These are phyloP conservation scores for Malus hybrid DNA, from an alignment of 331 rosid species.

Conservation along the genomic window DNA sequence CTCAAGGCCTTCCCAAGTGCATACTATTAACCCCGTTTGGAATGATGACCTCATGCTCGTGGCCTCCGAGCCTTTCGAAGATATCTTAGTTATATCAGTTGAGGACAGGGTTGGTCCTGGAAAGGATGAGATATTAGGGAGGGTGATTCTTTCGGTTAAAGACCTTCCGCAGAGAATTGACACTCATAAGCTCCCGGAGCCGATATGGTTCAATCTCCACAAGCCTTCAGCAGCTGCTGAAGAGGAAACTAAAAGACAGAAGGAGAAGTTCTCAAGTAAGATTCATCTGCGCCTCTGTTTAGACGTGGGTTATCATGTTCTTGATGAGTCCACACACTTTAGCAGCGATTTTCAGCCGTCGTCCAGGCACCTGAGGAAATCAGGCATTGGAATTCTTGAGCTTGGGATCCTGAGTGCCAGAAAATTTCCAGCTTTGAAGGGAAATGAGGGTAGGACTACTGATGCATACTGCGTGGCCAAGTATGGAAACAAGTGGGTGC, in stretches of 20 bases:
- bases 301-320: slow-evolving; percentile 84
- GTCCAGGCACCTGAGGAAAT: slow-evolving; percentile 52
- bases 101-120: slow-evolving; percentile 56
- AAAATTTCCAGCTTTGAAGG: slow-evolving; percentile 79
- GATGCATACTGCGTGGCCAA: slow-evolving; percentile 95
- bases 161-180: slow-evolving; percentile 45
- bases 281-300: slow-evolving; percentile 61
- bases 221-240: slow-evolving; percentile 33
- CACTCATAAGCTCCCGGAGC: slow-evolving; percentile 49
- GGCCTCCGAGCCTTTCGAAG: slow-evolving; percentile 87
- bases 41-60: slow-evolving; percentile 85
- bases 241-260: slow-evolving; percentile 53
- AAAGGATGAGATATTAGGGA: slow-evolving; percentile 58
- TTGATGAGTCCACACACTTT: slow-evolving; percentile 84
- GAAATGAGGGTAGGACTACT: slow-evolving; percentile 52
- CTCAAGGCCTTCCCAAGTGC: slow-evolving; percentile 37
- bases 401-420: slow-evolving; percentile 82
- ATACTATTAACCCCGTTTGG: slow-evolving; percentile 54
- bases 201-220: slow-evolving; percentile 70
- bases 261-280: slow-evolving; percentile 90
- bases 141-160: slow-evolving; percentile 45
- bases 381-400: slow-evolving; percentile 73
- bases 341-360: slow-evolving; percentile 97
- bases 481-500: slow-evolving; percentile 93
- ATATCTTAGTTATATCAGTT: slow-evolving; percentile 45